Conservation (phyloP, 2,329 filamentous ascomycete species). For the Nemania abortiva region DNA sequence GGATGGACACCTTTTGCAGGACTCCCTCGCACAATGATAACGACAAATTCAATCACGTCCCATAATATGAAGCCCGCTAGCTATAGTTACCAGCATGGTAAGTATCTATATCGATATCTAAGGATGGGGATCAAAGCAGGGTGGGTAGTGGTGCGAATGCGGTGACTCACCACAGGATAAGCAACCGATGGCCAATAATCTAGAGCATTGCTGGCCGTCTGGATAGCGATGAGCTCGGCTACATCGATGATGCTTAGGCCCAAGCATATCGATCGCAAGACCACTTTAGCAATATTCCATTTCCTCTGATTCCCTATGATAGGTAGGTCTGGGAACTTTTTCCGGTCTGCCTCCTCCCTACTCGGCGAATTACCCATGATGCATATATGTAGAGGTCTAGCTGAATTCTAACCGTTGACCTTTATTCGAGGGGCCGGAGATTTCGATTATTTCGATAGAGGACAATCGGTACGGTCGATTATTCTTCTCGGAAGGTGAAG, state of each 20-base stretch:
- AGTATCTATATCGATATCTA: conserved; percentile 1
- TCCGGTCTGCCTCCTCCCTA: conserved; percentile 3
- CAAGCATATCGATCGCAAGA: conserved; percentile 40
- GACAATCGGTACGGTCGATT: neutral
- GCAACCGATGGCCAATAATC: conserved; percentile 10
- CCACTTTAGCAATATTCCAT: conserved; percentile 46
- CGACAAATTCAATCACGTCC: conserved; percentile 47
- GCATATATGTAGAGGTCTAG: conserved; percentile 12
- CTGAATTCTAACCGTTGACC: neutral
- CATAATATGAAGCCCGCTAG: conserved; percentile 37
- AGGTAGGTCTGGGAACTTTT: conserved; percentile 36
- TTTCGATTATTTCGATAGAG: conserved; percentile 4
- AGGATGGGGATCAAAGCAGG: too few species aligned
- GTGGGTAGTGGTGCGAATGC: neutral
- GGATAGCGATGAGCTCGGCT: conserved; percentile 30
- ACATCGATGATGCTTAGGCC: conserved; percentile 30
- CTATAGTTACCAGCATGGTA: conserved; percentile 29
- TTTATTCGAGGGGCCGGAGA: neutral
- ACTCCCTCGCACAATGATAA: conserved; percentile 42
- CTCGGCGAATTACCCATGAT: conserved; percentile 23
- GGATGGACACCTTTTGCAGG: conserved; percentile 43
- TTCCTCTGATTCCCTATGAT: conserved; percentile 37
- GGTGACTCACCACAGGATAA: conserved; percentile 30
- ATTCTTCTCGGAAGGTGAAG: neutral
- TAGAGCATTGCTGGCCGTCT: neutral